Conservation (phyloP, 1,284 basidiomycete genomes). For the Cryptococcus sp. region DNA sequence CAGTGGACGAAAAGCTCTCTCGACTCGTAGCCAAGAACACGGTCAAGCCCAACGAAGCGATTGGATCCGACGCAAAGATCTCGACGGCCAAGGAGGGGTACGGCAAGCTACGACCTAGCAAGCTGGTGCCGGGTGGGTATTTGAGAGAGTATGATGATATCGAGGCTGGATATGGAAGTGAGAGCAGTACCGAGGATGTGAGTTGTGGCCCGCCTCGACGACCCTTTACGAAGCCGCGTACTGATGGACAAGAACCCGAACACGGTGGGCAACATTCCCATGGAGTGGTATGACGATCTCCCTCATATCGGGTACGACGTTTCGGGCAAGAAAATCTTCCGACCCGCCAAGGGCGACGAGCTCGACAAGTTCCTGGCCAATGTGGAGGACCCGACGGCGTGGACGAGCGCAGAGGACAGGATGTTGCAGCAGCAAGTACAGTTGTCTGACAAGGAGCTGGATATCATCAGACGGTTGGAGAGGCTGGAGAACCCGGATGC, state of each 20-base stretch:
- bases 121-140: constrained; percentile 69
- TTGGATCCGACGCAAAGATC: constrained; percentile 41
- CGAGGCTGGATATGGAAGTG: constrained; percentile 92
- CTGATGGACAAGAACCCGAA: constrained; percentile 66
- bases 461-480: constrained; percentile 87
- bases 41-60: constrained; percentile 40
- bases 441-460: constrained; percentile 84
- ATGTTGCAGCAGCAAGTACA: constrained; percentile 79
- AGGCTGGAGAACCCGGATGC: constrained; percentile 87
- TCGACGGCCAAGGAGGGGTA: constrained; percentile 40
- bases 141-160: constrained; percentile 91
- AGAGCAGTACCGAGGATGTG: constrained; percentile 95
- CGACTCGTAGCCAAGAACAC: constrained; percentile 38
- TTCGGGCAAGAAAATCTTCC: constrained; percentile 87
- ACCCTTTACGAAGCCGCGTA: constrained; percentile 1
- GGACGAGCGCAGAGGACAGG: constrained; percentile 93
- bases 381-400: constrained; percentile 84
- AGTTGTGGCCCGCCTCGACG: constrained; percentile 35
- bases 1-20: constrained; percentile 28
- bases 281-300: constrained; percentile 99
- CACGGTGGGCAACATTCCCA: constrained; percentile 88
- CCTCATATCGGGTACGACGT: constrained; percentile 99
- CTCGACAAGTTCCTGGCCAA: constrained; percentile 94
- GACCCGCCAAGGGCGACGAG: constrained; percentile 92
- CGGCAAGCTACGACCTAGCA: constrained; percentile 37